Evolutionary conservation across 495 filamentous ascomycete species (phyloP), one percentile per base, ranked within the genome.

Genomic region (Ascodesmis nigricans): DNA sequence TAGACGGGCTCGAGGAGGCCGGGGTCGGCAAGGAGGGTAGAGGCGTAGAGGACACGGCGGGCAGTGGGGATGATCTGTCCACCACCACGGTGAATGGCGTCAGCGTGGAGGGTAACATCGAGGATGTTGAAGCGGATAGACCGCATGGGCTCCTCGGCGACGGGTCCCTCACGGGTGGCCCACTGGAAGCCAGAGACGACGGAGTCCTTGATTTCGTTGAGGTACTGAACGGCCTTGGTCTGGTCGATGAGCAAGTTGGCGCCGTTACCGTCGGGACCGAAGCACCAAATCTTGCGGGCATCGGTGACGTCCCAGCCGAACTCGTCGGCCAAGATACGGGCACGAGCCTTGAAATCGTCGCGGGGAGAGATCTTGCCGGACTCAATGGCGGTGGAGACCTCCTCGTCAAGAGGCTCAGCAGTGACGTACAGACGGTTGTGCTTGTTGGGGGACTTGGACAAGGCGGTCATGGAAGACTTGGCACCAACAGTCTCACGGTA

Each of bases 371-470:
- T 83, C 64, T 77, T 81, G 64, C 90, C 87, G 29, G 57, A 47
- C 66, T 99, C 87, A 47, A 99, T 99, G 52, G 74, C 78, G 48
- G 70, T 71, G 41, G 77, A 65, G 33, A 95, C 74, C 42, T 93
- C 87, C 65, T 99, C 87, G 6, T 66, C 71, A 26, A 99, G 62
- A 39, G 87, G 90, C 60, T 78, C 57, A 40, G 87, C 87, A 53
- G 67, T 71, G 56, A 99, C 67, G 67, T 95, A 99, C 11, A 99
- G 69, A 74, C 87, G 81, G 65, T 99, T 99, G 75, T 99, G 87
- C 79, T 99, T 99, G 71, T 99, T 99, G 60, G 87, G 87, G 7
- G 87, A 99, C 69, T 99, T 99, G 53, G 87, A 99, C 41, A 99
- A 67, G 38, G 87, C 87, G 54, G 82, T 92, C 45, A 95, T 95